Base-by-base conservation (phyloP, 495 filamentous ascomycete species). In the Penicillium atrosanguineum region DNA sequence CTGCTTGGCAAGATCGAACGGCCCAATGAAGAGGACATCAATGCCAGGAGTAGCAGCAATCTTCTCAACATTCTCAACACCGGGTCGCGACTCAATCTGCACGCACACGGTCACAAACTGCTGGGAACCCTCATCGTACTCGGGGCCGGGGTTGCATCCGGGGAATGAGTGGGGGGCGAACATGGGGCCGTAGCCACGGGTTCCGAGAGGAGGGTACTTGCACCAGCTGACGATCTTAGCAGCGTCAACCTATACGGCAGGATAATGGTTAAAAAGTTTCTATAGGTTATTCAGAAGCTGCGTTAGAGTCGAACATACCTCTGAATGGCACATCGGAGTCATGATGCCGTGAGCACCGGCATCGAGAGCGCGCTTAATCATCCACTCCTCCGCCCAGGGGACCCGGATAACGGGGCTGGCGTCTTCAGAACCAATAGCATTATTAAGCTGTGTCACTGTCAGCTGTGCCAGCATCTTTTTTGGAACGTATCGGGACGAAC, bases 301-400 rank as follows among this genome's bases (percentile, higher is more conserved):
- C 39, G 6, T 8, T 18, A 26, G 3, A 29, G 6, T 6, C 39
- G 20, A 9, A 64, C 65, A n/a, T 54, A 71, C 69, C 45, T 53
- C 67, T 15, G 61, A 57, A 45, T 72, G 69, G 37, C 69, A 72
- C 69, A 72, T 72, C 0, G 72, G 72, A 3, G 69, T 69, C 70
- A 75, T 68, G 41, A 83, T 77, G 6, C 86, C 87, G 53, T 89
- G 86, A 19, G 86, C 85, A 20, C 86, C 87, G 16, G 82, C 71
- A 66, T 89, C 86, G 19, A 89, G 74, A 6, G 85, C 85, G 76
- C 86, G 80, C 73, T 89, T 90, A 46, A 90, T 81, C 83, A 90
- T 87, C 79, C 78, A 87, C 9, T 80, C 75, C 65, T 86, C 83
- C 25, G 79, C 76, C 46, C 82, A 83, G 7, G 86, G 82, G 4